A percentile compares a stretch with the other conserved stretches of the same genome.
phyloP scores from a whole-genome alignment of 2,329 filamentous ascomycete species.

The Alternaria sp. region DNA sequence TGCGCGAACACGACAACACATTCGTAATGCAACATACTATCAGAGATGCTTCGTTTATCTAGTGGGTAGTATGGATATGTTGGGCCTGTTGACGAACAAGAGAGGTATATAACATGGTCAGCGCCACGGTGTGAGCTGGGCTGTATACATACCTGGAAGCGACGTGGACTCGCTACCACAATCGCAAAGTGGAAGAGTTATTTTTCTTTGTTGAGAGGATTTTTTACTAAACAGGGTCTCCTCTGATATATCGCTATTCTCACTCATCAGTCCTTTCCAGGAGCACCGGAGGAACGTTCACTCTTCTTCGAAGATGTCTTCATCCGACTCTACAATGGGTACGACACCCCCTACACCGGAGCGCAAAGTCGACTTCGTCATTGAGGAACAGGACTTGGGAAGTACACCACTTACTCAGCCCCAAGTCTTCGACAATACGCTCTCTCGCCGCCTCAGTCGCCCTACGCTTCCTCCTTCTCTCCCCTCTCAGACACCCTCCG shows the following conservation, averaged over 20 bases:
- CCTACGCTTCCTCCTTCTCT: conserved; percentile 9
- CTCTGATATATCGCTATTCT: neutral
- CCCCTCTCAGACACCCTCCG: conserved; percentile 3
- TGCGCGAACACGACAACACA: neutral
- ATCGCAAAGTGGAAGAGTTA: neutral
- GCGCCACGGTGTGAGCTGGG: neutral
- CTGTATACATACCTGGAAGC: neutral
- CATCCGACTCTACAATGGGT: neutral
- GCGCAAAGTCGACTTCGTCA: neutral
- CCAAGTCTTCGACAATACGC: neutral
- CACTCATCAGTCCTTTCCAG: neutral
- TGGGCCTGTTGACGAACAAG: neutral
- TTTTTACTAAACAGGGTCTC: neutral
- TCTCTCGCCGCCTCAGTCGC: neutral
- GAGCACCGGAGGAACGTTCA: neutral
- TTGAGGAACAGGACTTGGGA: neutral
- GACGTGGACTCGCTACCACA: neutral
- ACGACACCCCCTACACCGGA: neutral
- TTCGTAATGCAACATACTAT: neutral
- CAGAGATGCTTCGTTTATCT: neutral
- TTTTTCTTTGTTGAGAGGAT: neutral
- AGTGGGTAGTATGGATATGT: neutral
- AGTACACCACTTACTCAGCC: neutral
- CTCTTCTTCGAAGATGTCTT: neutral
- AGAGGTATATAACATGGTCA: neutral